A percentile compares a stretch with the other conserved stretches of the same genome.
Conservation (phyloP, 441 rosid genomes). For the Arabidopsis lyrata region DNA sequence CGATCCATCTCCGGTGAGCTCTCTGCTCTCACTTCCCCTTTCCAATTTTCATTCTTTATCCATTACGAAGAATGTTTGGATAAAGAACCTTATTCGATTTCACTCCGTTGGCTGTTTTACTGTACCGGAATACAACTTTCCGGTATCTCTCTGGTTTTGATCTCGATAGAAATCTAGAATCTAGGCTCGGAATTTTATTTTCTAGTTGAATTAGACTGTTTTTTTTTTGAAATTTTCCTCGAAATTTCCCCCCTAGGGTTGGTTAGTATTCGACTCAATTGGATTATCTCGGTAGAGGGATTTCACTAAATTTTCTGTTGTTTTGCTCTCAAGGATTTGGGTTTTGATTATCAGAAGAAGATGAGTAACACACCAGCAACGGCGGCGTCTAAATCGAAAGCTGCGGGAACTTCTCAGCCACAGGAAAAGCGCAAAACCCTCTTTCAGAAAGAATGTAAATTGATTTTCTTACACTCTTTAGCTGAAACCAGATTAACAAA, state of each 20-base stretch:
- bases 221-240: no score
- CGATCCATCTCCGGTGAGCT: slow-evolving; percentile 24
- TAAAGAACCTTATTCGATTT: background rate
- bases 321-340: background rate
- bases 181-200: background rate
- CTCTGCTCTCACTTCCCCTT: background rate
- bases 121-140: background rate
- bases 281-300: background rate
- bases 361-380: slow-evolving; percentile 54
- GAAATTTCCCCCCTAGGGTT: background rate
- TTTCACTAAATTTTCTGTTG: background rate
- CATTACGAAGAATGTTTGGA: background rate
- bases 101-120: background rate
- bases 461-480: background rate
- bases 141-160: slow-evolving; percentile 1
- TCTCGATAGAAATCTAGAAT: background rate
- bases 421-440: slow-evolving; percentile 86
- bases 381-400: slow-evolving; percentile 59
- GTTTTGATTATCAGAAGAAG: background rate
- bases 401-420: slow-evolving; percentile 63
- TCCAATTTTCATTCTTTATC: background rate
- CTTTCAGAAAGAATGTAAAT: slow-evolving; percentile 88
- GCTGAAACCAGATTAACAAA: background rate
- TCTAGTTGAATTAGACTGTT: background rate
- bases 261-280: slow-evolving; percentile 2